Conservation (phyloP, 2,329 filamentous ascomycete genomes). For the Botrytis aclada region DNA sequence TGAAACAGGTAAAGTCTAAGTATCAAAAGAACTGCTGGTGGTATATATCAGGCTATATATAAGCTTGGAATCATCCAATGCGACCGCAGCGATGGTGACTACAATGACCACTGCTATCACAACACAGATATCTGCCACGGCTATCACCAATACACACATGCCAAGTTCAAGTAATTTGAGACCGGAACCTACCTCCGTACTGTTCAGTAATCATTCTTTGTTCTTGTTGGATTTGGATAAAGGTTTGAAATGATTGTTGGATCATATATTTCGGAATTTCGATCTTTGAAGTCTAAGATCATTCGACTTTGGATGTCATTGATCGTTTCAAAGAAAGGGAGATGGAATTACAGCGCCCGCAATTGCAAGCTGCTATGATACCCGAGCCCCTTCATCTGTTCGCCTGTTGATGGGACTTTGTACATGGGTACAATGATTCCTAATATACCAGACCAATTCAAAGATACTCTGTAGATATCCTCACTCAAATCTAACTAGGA, state of each 20-base stretch:
- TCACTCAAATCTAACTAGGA: background rate
- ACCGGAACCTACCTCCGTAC: background rate
- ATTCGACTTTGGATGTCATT: background rate
- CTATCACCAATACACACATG: slow-evolving; percentile 2
- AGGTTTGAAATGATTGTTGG: background rate
- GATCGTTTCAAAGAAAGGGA: background rate
- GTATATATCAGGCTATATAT: background rate
- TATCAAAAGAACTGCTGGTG: background rate
- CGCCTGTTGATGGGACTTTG: background rate
- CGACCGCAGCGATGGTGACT: background rate
- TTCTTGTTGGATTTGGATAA: background rate
- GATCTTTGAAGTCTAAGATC: background rate
- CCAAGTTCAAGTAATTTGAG: background rate
- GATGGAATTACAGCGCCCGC: background rate
- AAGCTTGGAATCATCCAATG: background rate
- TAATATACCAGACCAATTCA: background rate
- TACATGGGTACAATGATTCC: background rate
- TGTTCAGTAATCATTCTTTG: slow-evolving; percentile 5
- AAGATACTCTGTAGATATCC: background rate
- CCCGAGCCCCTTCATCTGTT: slow-evolving; percentile 10
- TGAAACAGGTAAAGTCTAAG: background rate
- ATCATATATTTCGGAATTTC: background rate
- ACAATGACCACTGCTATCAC: background rate
- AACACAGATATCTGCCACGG: background rate
- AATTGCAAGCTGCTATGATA: background rate